A percentile compares a stretch with the other conserved stretches of the same genome.
Conservation (phyloP, 2,329 filamentous ascomycete species). For the Davidsoniella neocaledoniae region DNA sequence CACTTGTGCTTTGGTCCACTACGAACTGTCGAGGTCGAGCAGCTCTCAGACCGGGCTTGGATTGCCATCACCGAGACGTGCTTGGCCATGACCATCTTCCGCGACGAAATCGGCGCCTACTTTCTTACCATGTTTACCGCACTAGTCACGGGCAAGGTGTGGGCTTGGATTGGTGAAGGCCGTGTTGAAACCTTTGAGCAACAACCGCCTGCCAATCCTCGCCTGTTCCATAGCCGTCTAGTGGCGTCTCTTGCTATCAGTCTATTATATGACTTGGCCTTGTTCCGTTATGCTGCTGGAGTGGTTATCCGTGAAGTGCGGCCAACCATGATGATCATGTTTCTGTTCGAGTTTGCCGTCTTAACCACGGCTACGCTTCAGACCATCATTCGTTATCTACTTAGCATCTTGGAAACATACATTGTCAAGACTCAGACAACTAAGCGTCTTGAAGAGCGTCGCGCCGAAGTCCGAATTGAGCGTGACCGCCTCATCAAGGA, state of each 20-base stretch:
- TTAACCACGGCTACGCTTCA: slow-evolving; percentile 65
- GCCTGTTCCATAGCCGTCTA: slow-evolving; percentile 72
- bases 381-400: slow-evolving; percentile 59
- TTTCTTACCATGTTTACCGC: slow-evolving; percentile 94
- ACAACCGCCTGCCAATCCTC: slow-evolving; percentile 77
- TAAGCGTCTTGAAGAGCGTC: slow-evolving; percentile 49
- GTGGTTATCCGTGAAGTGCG: slow-evolving; percentile 73
- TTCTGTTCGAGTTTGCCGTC: slow-evolving; percentile 92
- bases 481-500: slow-evolving; percentile 34
- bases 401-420: slow-evolving; percentile 61
- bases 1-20: slow-evolving; percentile 79
- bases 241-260: slow-evolving; percentile 64
- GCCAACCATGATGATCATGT: slow-evolving; percentile 99
- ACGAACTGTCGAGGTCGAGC: slow-evolving; percentile 87
- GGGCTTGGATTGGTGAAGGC: slow-evolving; percentile 96
- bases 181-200: slow-evolving; percentile 90
- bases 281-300: slow-evolving; percentile 66
- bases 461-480: slow-evolving; percentile 47
- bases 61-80: slow-evolving; percentile 95
- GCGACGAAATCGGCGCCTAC: slow-evolving; percentile 86
- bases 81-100: slow-evolving; percentile 94
- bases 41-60: slow-evolving; percentile 95
- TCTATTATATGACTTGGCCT: slow-evolving; percentile 59
- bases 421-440: slow-evolving; percentile 60
- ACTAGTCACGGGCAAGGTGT: slow-evolving; percentile 85